phyloP scores from a whole-genome alignment of 139 green algal genomes.

The Coelastrella sp. region DNA sequence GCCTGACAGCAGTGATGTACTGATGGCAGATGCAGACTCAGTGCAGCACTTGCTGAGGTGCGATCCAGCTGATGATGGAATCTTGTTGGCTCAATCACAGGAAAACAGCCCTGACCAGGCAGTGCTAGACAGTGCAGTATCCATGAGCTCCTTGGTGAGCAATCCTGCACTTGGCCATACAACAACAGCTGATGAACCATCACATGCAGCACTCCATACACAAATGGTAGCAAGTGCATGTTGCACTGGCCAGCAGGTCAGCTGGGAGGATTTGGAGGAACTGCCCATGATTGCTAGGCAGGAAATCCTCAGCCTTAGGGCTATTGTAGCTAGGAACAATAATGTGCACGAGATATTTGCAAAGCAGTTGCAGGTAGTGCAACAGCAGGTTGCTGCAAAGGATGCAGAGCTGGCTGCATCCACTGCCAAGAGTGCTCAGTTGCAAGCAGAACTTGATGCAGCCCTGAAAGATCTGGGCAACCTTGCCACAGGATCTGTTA shows the following conservation, averaged over 20 bases:
- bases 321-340: not conserved
- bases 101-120: not conserved
- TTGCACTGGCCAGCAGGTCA: slow-evolving; percentile 30
- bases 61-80: not conserved
- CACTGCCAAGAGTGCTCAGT: not conserved
- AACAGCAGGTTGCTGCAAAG: not conserved
- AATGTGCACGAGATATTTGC: not conserved
- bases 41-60: not conserved
- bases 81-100: too few species aligned
- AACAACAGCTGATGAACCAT: not conserved
- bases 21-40: not conserved
- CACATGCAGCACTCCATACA: not conserved
- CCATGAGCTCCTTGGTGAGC: not conserved
- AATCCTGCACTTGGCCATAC: not conserved
- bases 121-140: not conserved
- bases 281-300: slow-evolving; percentile 21
- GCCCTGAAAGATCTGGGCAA: slow-evolving; percentile 7
- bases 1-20: not conserved
- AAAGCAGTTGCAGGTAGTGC: not conserved
- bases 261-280: slow-evolving; percentile 43
- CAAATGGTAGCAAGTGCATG: too few species aligned
- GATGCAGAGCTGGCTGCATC: slow-evolving; percentile 28
- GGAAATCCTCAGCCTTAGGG: slow-evolving; percentile 31
- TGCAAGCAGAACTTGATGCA: slow-evolving; percentile 18
- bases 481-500: not conserved